Evolutionary conservation across 192 early-diverging fungal species (phyloP).

Genomic region (Backusella sp.): DNA sequence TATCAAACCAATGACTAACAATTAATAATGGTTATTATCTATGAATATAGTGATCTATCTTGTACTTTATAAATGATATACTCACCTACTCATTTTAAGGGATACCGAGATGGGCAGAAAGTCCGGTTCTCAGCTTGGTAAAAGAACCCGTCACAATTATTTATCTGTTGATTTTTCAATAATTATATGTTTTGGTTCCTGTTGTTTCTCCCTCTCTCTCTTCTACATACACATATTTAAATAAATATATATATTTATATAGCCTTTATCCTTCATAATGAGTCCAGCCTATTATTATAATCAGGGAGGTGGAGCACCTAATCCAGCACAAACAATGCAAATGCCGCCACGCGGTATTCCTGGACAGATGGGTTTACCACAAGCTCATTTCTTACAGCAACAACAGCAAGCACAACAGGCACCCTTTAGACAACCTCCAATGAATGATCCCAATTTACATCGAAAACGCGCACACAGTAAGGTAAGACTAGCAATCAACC

Average conservation of each 20-base stretch:
- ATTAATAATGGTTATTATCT: no score
- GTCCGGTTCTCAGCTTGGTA: neutral
- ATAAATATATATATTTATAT: neutral
- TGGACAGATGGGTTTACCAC: conserved; percentile 1
- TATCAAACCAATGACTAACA: no score
- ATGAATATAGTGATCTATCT: no score
- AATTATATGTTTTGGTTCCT: neutral
- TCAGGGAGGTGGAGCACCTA: neutral
- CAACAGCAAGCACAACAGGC: conserved; percentile 8
- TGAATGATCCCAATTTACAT: conserved; percentile 15
- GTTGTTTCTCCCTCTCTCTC: neutral
- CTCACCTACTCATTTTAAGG: no score
- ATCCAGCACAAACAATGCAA: neutral
- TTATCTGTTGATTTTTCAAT: neutral
- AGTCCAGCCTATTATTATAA: conserved; percentile 23
- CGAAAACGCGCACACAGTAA: conserved; percentile 18
- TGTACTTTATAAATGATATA: neutral
- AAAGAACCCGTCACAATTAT: neutral
- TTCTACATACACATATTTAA: neutral
- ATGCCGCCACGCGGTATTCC: conserved; percentile 3
- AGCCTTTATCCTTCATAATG: neutral
- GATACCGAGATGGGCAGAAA: no score
- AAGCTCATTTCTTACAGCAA: neutral
- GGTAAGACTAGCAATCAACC: neutral
- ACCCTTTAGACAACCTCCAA: neutral